Conservation (phyloP, 345 rosid species). For the Iberis pinnata region DNA sequence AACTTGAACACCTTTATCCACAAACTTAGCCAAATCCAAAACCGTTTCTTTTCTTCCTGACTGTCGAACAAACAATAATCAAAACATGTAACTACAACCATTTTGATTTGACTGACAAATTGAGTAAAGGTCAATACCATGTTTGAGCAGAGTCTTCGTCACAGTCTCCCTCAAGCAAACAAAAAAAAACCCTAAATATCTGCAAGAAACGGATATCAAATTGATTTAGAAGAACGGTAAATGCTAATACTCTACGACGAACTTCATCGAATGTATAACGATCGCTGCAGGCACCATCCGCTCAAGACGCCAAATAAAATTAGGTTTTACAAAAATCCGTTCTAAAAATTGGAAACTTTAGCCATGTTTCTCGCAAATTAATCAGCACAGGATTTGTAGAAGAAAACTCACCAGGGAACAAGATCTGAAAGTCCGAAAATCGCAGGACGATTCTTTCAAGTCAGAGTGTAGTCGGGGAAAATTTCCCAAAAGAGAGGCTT, state of each 20-base stretch:
- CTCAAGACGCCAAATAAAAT: no score
- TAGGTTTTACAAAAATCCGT: no score
- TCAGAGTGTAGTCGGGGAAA: no score
- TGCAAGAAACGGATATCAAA: background rate
- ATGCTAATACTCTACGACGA: background rate
- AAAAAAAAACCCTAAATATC: background rate
- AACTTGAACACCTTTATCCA: conserved; percentile 93
- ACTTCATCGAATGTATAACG: background rate
- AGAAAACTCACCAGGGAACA: no score
- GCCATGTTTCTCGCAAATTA: no score
- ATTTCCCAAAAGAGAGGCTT: no score
- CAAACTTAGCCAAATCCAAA: conserved; percentile 88
- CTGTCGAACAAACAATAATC: conserved; percentile 29
- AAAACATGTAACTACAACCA: background rate
- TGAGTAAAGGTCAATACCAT: no score
- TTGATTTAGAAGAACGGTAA: background rate
- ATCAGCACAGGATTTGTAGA: no score
- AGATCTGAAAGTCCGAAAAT: no score
- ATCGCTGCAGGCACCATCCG: no score
- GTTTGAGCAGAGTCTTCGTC: background rate
- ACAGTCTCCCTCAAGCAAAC: background rate
- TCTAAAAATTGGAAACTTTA: no score
- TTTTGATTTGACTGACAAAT: background rate
- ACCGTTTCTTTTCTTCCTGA: conserved; percentile 95
- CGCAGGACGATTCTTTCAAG: no score